Percentiles rank a stretch among this genome's conserved stretches.
Evolutionary conservation across 768 basidiomycete species (phyloP).

Genomic region (Suillus brevipes): DNA sequence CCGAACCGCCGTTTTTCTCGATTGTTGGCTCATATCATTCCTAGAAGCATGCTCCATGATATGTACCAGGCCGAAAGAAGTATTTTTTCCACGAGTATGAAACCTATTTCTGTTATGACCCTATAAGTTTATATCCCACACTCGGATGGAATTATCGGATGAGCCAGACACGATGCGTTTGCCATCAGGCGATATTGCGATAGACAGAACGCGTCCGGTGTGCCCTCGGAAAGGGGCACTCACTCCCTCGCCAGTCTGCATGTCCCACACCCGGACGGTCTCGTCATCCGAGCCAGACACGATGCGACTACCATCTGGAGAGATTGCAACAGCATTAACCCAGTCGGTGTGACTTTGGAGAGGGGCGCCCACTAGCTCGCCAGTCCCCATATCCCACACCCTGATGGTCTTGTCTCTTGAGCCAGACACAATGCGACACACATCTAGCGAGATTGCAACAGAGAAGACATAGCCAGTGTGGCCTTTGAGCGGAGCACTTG

Average conservation of each 20-base stretch:
- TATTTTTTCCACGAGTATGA: too few relatives aligned
- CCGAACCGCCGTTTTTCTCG: too few relatives aligned
- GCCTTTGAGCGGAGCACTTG: neutral
- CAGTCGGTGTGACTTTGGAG: neutral
- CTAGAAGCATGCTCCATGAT: too few relatives aligned
- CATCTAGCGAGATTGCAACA: neutral
- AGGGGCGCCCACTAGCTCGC: neutral
- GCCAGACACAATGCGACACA: neutral
- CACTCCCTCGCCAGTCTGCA: neutral
- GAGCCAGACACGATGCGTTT: neutral
- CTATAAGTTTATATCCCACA: slow-evolving; percentile 4
- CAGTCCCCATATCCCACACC: neutral
- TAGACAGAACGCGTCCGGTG: slow-evolving; percentile 5
- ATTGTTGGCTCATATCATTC: too few relatives aligned
- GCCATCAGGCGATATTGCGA: slow-evolving; percentile 15
- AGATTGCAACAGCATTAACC: neutral
- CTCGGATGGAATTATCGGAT: neutral
- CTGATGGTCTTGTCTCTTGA: neutral
- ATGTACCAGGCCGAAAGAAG: too few relatives aligned
- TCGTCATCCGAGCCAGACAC: slow-evolving; percentile 2
- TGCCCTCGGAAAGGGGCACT: slow-evolving; percentile 3
- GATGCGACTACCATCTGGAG: neutral
- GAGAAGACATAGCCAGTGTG: neutral
- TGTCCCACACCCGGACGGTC: slow-evolving; percentile 1
- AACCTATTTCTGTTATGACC: too few relatives aligned